These are phyloP conservation scores for Cercospora sp. DNA, from an alignment of 2,329 filamentous ascomycete species.

Conservation along the genomic window DNA sequence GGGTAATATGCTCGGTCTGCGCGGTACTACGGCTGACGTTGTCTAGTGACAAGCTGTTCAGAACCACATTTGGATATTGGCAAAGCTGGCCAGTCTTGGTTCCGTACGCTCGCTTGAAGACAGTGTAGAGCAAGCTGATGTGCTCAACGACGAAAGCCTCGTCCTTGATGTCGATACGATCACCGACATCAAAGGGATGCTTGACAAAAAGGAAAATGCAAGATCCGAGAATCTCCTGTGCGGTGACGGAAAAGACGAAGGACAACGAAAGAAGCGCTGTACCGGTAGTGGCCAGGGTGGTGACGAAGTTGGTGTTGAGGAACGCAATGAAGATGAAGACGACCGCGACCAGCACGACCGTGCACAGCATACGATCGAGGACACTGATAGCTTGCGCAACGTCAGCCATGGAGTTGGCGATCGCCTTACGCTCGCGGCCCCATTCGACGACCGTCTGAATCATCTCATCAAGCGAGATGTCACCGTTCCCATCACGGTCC, in stretches of 20 bases:
- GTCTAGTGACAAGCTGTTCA: slow-evolving; percentile 93
- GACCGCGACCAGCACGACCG: slow-evolving; percentile 76
- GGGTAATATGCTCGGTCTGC: slow-evolving; percentile 80
- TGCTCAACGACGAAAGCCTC: slow-evolving; percentile 81
- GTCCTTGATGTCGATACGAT: slow-evolving; percentile 76
- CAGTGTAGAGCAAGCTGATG: slow-evolving; percentile 89
- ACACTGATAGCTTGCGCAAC: slow-evolving; percentile 92
- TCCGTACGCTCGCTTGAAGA: slow-evolving; percentile 81
- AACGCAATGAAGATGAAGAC: slow-evolving; percentile 69
- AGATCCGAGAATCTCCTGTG: slow-evolving; percentile 93
- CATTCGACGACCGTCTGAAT: slow-evolving; percentile 81
- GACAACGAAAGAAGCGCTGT: slow-evolving; percentile 93
- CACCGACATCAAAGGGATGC: slow-evolving; percentile 94
- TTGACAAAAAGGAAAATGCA: slow-evolving; percentile 99
- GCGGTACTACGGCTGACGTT: slow-evolving; percentile 88
- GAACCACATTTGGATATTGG: slow-evolving; percentile 84
- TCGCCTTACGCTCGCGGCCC: slow-evolving; percentile 81
- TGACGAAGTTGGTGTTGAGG: slow-evolving; percentile 81
- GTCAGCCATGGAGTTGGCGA: slow-evolving; percentile 92
- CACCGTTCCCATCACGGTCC: slow-evolving; percentile 86
- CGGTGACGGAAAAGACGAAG: slow-evolving; percentile 89
- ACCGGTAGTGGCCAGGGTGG: slow-evolving; percentile 83
- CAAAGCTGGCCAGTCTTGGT: slow-evolving; percentile 64
- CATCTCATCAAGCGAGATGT: slow-evolving; percentile 95
- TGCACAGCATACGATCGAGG: slow-evolving; percentile 80